Base-by-base conservation (phyloP, 2,329 filamentous ascomycete genomes). In the Aspergillus calidoustus region DNA sequence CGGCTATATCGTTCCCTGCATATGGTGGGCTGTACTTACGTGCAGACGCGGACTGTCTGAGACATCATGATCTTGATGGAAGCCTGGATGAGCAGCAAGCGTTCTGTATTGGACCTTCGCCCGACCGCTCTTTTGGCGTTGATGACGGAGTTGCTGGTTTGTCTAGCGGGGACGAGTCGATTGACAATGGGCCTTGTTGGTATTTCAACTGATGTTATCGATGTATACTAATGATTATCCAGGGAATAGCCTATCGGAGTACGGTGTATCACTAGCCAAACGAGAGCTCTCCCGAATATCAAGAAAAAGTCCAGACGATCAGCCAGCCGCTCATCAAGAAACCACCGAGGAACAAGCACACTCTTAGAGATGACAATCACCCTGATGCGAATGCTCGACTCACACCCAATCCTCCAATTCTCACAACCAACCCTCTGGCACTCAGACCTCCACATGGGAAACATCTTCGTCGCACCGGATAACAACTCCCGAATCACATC, bases 391-490 rank as follows among this genome's bases (percentile, higher is more conserved):
- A 8, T 17, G 7, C 25, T 55, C 4, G 53, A 55, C 28, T 55
- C 41, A 6, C 8, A 55, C 15, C 25, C 53, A 13, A 25, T 69
- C 2, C 34, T 34, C 23, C 38, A 62, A 50, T 50, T 31, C 17
- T 48, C 46, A 22, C 61, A 68, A 28, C 69, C 71, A 43, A 72
- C 67, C 15, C 23, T 70, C 11, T 68, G 67, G 65, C 66, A 69
- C 30, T 46, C 15, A 9, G 66, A 68, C 47, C 63, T 68, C 41
- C 68, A 69, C 54, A 28, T 68, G 55, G 67, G 73, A 28, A 77
- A 77, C 52, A 76, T 78, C 15, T 77, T 69, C 48, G 68, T 73
- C 23, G 60, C 66, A 9, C 48, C 65, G 4, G 55, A 69, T 15
- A 61, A 72, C 0, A 54, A 54, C 49, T 65, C 66, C 41, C 41